Evolutionary conservation across 305 asterid species (phyloP).

Genomic region (Fraxinus xanthoxyloides): DNA sequence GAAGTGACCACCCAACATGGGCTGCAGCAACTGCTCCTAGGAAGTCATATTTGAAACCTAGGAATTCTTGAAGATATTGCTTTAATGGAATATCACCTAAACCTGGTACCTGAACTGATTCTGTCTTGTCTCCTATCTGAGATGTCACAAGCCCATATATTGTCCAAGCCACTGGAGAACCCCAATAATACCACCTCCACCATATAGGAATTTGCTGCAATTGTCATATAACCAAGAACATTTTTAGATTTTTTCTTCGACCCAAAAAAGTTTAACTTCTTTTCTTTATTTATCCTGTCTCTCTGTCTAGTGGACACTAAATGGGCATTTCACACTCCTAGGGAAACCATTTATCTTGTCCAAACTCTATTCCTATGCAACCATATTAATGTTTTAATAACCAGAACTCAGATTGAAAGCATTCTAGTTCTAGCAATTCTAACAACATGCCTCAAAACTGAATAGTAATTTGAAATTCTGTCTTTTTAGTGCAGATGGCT

Average conservation of each 20-base stretch:
- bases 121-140: constrained; percentile 59
- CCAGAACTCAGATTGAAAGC: not conserved
- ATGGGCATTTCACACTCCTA: not conserved
- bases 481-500: not conserved
- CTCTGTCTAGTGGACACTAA: not conserved
- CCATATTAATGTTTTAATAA: not conserved
- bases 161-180: constrained; percentile 91
- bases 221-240: not conserved
- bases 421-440: not conserved
- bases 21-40: constrained; percentile 66
- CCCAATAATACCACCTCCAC: constrained; percentile 99
- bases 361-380: not conserved
- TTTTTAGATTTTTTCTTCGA: not conserved
- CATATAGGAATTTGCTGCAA: constrained; percentile 86
- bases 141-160: constrained; percentile 83
- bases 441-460: not conserved
- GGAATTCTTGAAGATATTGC: constrained; percentile 36
- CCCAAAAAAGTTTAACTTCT: not conserved
- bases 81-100: constrained; percentile 34
- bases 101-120: constrained; percentile 52
- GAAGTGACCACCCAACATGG: constrained; percentile 71
- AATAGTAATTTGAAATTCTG: not conserved
- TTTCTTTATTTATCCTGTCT: not conserved
- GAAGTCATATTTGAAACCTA: constrained; percentile 71
- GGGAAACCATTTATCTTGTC: not conserved